Evolutionary conservation across 192 early-diverging fungal genomes (phyloP).

Genomic region (Entomortierella parvispora): DNA sequence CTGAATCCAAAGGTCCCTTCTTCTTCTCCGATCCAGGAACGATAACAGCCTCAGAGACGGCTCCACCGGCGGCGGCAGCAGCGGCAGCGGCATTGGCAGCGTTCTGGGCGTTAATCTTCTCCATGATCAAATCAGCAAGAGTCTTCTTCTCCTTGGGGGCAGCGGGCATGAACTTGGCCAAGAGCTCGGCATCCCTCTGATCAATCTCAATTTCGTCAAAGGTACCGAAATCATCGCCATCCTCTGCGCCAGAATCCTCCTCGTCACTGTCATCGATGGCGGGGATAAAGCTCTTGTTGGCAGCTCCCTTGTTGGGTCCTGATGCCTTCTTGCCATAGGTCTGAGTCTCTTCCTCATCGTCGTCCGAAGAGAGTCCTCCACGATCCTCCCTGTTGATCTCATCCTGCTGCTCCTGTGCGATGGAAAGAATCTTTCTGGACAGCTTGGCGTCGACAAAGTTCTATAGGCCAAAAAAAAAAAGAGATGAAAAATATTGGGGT

Average conservation of each 20-base stretch:
- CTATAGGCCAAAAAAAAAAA: conserved; percentile 32
- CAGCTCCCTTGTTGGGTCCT: conserved; percentile 1
- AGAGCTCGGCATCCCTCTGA: conserved; percentile 78
- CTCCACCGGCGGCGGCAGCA: conserved; percentile 23
- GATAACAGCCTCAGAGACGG: conserved; percentile 16
- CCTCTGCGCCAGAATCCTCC: conserved; percentile 71
- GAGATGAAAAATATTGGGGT: conserved; percentile 2
- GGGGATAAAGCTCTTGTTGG: conserved; percentile 36
- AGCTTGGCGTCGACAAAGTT: conserved; percentile 89
- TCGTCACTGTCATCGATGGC: conserved; percentile 72
- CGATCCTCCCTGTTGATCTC: conserved; percentile 73
- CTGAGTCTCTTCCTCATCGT: conserved; percentile 57
- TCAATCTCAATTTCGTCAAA: conserved; percentile 73
- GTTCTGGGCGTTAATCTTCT: conserved; percentile 88
- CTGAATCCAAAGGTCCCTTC: conserved; percentile 49
- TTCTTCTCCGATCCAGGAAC: conserved; percentile 47
- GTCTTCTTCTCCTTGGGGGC: conserved; percentile 88
- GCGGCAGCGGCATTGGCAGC: conserved; percentile 49
- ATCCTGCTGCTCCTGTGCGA: conserved; percentile 92
- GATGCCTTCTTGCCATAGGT: conserved; percentile 43
- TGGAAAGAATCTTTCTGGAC: conserved; percentile 87
- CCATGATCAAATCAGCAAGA: conserved; percentile 96
- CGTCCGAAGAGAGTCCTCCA: conserved; percentile 44
- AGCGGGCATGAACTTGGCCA: conserved; percentile 91
- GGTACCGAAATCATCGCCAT: conserved; percentile 65